These are phyloP conservation scores for Spergularia azorica DNA, from an alignment of 179 eudicot genomes.

Conservation along the genomic window DNA sequence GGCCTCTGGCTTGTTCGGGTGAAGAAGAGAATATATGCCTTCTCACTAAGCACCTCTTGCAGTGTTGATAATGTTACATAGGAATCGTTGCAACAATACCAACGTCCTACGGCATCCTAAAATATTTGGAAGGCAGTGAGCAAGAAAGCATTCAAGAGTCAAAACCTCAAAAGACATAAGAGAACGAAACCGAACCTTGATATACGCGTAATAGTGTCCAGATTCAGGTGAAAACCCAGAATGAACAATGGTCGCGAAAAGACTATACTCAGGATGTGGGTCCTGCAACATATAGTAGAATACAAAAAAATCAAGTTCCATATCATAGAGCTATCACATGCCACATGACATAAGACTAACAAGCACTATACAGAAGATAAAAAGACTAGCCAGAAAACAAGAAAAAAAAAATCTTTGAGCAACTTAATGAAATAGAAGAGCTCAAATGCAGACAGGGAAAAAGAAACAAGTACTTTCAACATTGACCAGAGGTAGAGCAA, in stretches of 20 bases:
- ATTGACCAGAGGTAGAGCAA: neutral
- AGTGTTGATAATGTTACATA: conserved; percentile 62
- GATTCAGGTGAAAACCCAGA: conserved; percentile 94
- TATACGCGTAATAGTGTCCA: conserved; percentile 95
- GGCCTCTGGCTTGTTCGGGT: conserved; percentile 77
- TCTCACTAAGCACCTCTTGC: conserved; percentile 88
- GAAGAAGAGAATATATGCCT: conserved; percentile 90
- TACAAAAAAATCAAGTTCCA: neutral
- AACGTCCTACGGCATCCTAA: conserved; percentile 84
- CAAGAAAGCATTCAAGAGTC: conserved; percentile 12
- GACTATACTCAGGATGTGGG: conserved; percentile 76
- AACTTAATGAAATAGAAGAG: too few relatives aligned
- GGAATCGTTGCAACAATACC: conserved; percentile 99
- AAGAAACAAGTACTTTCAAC: too few relatives aligned
- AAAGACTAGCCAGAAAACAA: neutral
- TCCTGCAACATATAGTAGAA: conserved; percentile 59
- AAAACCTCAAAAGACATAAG: conserved; percentile 4
- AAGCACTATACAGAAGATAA: neutral
- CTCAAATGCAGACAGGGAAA: conserved; percentile 9
- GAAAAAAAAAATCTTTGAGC: neutral
- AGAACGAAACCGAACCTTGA: conserved; percentile 58
- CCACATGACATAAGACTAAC: neutral
- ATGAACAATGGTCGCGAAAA: conserved; percentile 94
- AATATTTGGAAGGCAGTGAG: conserved; percentile 20
- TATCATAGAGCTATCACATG: neutral